A percentile compares a stretch with the other conserved stretches of the same genome.
These are phyloP conservation scores for Clarireedia hainanense DNA, from an alignment of 2,329 filamentous ascomycete genomes.

Conservation along the genomic window DNA sequence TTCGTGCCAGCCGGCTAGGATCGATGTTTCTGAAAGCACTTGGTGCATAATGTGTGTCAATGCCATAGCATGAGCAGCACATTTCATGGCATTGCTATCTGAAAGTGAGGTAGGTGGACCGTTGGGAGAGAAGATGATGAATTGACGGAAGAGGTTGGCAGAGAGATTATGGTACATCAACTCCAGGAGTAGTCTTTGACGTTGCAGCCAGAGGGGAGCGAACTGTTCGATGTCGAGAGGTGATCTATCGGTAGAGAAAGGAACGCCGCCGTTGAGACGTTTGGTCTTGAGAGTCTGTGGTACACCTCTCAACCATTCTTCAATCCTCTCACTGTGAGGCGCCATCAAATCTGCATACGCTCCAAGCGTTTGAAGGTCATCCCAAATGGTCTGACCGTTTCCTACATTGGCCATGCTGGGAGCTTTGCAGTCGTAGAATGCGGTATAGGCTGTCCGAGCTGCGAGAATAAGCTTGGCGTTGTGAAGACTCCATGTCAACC, in stretches of 20 bases:
- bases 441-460: conserved; percentile 25
- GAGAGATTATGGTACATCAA: conserved; percentile 35
- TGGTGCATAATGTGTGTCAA: conserved; percentile 35
- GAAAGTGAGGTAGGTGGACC: conserved; percentile 16
- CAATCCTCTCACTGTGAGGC: conserved; percentile 22
- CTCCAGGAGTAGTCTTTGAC: conserved; percentile 36
- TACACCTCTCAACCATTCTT: conserved; percentile 30
- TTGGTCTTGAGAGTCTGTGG: conserved; percentile 33
- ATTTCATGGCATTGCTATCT: conserved; percentile 25
- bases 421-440: conserved; percentile 26
- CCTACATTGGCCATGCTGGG: conserved; percentile 17
- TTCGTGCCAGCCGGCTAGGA: conserved; percentile 33
- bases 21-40: conserved; percentile 26
- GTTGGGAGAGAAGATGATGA: conserved; percentile 31
- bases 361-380: conserved; percentile 27
- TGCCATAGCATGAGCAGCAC: conserved; percentile 31
- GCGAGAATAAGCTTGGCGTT: conserved; percentile 28
- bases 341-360: conserved; percentile 25
- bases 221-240: conserved; percentile 28
- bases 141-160: conserved; percentile 33
- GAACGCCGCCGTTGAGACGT: conserved; percentile 25
- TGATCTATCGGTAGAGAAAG: conserved; percentile 34
- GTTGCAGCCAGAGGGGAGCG: conserved; percentile 36
- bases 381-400: conserved; percentile 23
- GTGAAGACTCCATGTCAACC: conserved; percentile 28